Evolutionary conservation across 2,329 filamentous ascomycete species (phyloP), one percentile per base, ranked within the genome.

Genomic region (Aureobasidium mangrovei): DNA sequence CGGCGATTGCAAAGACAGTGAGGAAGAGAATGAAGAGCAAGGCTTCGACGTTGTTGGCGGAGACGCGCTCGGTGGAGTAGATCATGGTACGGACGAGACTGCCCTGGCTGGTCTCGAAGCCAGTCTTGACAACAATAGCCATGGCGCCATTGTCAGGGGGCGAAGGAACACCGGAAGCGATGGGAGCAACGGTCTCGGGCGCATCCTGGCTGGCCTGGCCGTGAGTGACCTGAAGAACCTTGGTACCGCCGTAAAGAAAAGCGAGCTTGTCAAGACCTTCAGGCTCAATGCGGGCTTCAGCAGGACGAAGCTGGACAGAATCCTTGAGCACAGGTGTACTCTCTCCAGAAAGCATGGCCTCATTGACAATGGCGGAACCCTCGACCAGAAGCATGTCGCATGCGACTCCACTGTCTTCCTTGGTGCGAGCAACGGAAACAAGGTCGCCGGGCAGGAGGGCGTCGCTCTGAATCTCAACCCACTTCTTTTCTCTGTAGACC

Each of bases 51-150:
- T 98, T 97, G 74, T 96, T 96, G 63, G 93, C 93, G n/a, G 91
- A 97, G 27, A 98, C 91, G 61, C 91, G 89, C 71, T 98, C 93
- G 1, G 93, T 98, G 1, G 94, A 96, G 75, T 95, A 98, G 65
- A 98, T 98, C 93, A 98, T 98, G 62, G 93, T 98, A 59, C 93
- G 87, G 57, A 98, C 93, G 57, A 98, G 81, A 70, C 90, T 96
- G 59, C 93, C 93, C 72, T 98, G 94, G 55, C 91, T 97, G 8
- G 93, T 98, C 73, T 98, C 94, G 65, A 98, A 98, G 9, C 93
- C 93, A 53, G 93, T 98, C 80, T 96, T 97, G 65, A 91, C 85
- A 43, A 98, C 89, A 59, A 98, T 81, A 58, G 91, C 93, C 77
- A 97, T 81, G 35, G 91, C 93, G 52, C 93, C 93, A 63, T 93